A percentile compares a stretch with the other conserved stretches of the same genome.
Conservation (phyloP, 306 rosid genomes). For the Casuarina glauca region DNA sequence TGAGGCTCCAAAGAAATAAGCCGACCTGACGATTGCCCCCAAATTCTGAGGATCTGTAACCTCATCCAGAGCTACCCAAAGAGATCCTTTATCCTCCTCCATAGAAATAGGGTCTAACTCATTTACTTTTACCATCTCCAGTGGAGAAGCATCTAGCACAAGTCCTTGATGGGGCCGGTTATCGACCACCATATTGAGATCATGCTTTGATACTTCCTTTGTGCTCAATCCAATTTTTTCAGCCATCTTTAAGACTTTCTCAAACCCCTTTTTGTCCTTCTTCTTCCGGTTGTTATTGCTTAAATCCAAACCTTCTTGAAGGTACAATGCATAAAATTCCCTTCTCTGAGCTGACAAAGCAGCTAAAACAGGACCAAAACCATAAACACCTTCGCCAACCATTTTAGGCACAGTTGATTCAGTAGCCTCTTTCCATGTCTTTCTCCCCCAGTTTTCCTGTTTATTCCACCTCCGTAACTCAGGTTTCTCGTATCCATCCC, state of each 20-base stretch:
- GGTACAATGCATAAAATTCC: constrained; percentile 77
- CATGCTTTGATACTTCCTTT: constrained; percentile 82
- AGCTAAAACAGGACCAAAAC: constrained; percentile 96
- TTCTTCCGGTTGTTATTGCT: constrained; percentile 80
- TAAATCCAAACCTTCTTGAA: constrained; percentile 90
- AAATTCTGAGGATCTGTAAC: constrained; percentile 95
- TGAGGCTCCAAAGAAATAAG: constrained; percentile 86
- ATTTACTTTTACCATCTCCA: constrained; percentile 80
- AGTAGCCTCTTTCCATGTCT: constrained; percentile 86
- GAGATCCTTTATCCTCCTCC: constrained; percentile 64
- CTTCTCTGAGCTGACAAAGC: constrained; percentile 89
- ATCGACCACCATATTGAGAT: constrained; percentile 92
- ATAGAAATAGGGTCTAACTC: constrained; percentile 71
- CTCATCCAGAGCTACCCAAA: constrained; percentile 95
- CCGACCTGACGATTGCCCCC: constrained; percentile 90
- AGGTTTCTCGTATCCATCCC: constrained; percentile 52
- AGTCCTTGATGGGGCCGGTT: constrained; percentile 94
- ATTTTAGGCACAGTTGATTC: constrained; percentile 75
- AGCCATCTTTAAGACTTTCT: constrained; percentile 71
- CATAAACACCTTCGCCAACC: constrained; percentile 89
- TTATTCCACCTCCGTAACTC: constrained; percentile 71
- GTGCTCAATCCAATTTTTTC: constrained; percentile 60
- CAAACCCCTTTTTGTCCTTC: constrained; percentile 96
- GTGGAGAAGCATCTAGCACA: constrained; percentile 84
- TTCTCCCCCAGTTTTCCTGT: constrained; percentile 81